These are phyloP conservation scores for Scytalidium sp. DNA, from an alignment of 2,329 filamentous ascomycete species.

Conservation along the genomic window DNA sequence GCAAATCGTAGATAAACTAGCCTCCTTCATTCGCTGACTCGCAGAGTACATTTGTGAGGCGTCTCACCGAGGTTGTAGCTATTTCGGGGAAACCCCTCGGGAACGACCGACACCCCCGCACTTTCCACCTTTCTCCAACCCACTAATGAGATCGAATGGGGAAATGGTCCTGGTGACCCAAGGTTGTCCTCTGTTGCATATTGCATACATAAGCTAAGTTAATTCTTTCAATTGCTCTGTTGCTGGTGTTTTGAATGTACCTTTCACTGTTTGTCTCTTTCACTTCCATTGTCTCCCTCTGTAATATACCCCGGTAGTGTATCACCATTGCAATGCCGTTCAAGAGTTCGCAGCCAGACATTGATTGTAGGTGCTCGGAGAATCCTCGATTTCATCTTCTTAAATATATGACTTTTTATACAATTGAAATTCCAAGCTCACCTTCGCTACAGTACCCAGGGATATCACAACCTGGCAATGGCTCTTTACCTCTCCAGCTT, in stretches of 20 bases:
- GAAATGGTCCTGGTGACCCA: no score
- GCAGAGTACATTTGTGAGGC: no score
- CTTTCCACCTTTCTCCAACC: no score
- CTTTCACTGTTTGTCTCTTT: background rate
- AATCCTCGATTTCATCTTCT: background rate
- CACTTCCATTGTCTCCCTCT: background rate
- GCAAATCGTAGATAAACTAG: no score
- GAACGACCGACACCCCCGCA: no score
- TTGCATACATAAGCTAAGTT: no score
- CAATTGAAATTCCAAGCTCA: background rate
- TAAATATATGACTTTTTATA: background rate
- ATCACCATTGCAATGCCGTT: conserved; percentile 17
- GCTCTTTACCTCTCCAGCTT: conserved; percentile 55
- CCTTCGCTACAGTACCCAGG: conserved; percentile 42
- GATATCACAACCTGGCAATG: conserved; percentile 58
- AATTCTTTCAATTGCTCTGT: background rate
- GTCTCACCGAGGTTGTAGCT: no score
- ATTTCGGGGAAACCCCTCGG: no score
- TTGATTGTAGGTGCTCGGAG: conserved; percentile 12
- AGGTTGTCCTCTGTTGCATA: no score
- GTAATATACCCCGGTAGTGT: no score
- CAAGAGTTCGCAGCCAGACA: conserved; percentile 21
- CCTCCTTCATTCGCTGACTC: no score
- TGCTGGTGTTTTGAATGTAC: background rate
- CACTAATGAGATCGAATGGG: no score